phyloP scores from a whole-genome alignment of 2,329 filamentous ascomycete genomes.

The Metarhizium album region DNA sequence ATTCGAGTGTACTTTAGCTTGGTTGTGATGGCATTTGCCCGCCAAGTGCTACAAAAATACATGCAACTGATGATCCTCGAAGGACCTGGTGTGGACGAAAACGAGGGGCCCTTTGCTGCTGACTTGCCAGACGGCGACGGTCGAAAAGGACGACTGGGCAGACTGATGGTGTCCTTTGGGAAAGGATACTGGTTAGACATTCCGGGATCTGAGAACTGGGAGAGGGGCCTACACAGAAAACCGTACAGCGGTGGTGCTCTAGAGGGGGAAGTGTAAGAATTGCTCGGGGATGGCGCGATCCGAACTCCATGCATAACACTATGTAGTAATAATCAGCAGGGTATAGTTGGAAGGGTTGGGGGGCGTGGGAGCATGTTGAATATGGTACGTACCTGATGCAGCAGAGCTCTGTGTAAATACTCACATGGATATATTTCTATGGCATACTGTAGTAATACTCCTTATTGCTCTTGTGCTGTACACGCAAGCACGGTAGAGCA shows the following conservation, averaged over 20 bases:
- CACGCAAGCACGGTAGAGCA: too few relatives aligned
- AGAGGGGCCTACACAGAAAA: conserved; percentile 46
- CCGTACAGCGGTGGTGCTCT: conserved; percentile 31
- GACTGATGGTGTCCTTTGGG: conserved; percentile 64
- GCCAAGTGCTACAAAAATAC: conserved; percentile 63
- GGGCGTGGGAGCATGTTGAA: neutral
- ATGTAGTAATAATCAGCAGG: conserved; percentile 6
- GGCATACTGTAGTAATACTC: neutral
- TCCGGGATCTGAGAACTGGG: conserved; percentile 57
- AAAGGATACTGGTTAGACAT: conserved; percentile 74
- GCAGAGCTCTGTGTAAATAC: neutral
- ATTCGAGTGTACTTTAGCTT: conserved; percentile 76
- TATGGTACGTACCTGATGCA: neutral
- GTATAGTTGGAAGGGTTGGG: neutral
- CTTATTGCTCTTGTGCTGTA: neutral
- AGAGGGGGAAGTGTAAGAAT: conserved; percentile 22
- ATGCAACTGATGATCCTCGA: conserved; percentile 37
- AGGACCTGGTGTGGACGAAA: conserved; percentile 31
- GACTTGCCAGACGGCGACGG: conserved; percentile 66
- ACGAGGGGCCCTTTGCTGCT: conserved; percentile 56
- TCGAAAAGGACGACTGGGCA: conserved; percentile 68
- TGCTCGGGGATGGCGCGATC: conserved; percentile 10
- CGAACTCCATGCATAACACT: conserved; percentile 9
- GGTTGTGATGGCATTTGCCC: conserved; percentile 73
- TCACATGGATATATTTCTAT: neutral